These are phyloP conservation scores for Boletus calvinii DNA, from an alignment of 1,284 basidiomycete species.

Conservation along the genomic window DNA sequence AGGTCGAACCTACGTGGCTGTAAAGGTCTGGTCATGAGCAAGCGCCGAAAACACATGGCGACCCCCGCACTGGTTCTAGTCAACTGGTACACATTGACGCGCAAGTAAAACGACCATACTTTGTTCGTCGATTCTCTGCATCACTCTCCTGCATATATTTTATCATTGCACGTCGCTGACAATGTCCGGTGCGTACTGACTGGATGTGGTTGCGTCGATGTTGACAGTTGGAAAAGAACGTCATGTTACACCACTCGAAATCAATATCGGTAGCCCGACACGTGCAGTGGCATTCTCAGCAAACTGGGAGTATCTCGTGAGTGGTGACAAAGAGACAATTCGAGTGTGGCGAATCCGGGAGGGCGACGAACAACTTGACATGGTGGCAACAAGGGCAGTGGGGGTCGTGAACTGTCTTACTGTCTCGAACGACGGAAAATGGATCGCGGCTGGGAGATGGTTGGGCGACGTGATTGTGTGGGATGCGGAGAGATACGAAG, in stretches of 20 bases:
- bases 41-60: too few relatives aligned
- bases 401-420: background rate
- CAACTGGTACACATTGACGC: too few relatives aligned
- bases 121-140: too few relatives aligned
- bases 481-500: background rate
- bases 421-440: background rate
- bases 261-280: too few relatives aligned
- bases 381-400: background rate
- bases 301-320: background rate
- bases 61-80: too few relatives aligned
- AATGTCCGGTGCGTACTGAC: background rate
- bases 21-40: too few relatives aligned
- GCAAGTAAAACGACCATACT: too few relatives aligned
- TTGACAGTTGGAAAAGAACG: background rate
- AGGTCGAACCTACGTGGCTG: too few relatives aligned
- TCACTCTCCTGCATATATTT: too few relatives aligned
- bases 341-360: constrained; percentile 1
- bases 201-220: background rate
- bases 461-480: background rate
- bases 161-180: background rate
- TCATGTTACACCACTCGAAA: background rate
- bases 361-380: background rate
- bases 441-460: constrained; percentile 7
- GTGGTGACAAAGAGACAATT: background rate
- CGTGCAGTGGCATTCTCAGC: background rate